Percentiles rank a stretch among this genome's conserved stretches.
Conservation (phyloP, 257 asterid species). For the Fraxinus quadrangulata region DNA sequence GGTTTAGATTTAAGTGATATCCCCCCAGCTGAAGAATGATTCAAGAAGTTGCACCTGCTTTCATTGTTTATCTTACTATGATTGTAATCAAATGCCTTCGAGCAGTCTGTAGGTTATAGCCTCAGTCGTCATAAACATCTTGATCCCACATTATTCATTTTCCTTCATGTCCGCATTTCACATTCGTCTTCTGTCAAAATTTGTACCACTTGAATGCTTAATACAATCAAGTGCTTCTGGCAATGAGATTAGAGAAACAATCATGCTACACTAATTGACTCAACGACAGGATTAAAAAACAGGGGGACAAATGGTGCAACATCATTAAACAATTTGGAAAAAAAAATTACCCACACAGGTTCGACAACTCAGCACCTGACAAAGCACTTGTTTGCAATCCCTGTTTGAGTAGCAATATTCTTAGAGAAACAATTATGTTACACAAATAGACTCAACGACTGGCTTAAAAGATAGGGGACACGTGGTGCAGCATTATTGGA, state of each 20-base stretch:
- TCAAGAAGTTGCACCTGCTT: neutral
- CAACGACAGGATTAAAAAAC: too few relatives aligned
- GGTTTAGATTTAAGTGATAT: slow-evolving; percentile 83
- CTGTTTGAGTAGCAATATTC: too few relatives aligned
- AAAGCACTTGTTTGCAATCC: too few relatives aligned
- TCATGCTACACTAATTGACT: too few relatives aligned
- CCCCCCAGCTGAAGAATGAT: slow-evolving; percentile 68
- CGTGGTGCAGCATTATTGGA: too few relatives aligned
- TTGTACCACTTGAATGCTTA: neutral
- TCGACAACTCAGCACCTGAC: too few relatives aligned
- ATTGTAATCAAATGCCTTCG: neutral
- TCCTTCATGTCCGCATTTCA: neutral
- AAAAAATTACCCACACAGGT: too few relatives aligned
- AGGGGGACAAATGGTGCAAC: too few relatives aligned
- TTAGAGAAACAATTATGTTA: too few relatives aligned
- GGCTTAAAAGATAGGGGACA: too few relatives aligned
- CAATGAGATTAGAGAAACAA: neutral
- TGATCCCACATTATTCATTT: neutral
- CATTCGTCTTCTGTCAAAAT: neutral
- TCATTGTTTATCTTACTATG: neutral
- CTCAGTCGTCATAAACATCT: slow-evolving; percentile 2
- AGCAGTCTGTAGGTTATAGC: neutral
- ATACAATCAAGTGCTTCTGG: neutral
- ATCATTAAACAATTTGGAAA: too few relatives aligned
- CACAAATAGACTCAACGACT: too few relatives aligned